phyloP scores from a whole-genome alignment of 768 basidiomycete genomes.

The Leccinum variicolor region DNA sequence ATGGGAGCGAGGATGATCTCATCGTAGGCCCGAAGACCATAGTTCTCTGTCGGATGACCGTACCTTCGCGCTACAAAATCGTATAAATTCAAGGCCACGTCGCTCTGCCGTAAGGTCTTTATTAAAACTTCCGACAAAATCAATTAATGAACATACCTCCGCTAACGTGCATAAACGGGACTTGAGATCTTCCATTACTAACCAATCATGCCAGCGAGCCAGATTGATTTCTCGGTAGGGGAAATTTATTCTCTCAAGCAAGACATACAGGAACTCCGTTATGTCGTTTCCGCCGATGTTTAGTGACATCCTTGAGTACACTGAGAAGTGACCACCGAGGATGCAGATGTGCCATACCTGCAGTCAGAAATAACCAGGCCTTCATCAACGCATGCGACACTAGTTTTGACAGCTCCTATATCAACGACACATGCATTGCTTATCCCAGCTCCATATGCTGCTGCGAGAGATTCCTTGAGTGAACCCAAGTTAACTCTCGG shows the following conservation, averaged over 20 bases:
- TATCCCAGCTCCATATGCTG: slow-evolving; percentile 93
- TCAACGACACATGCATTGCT: slow-evolving; percentile 95
- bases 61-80: slow-evolving; percentile 86
- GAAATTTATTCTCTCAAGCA: slow-evolving; percentile 78
- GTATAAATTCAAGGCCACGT: slow-evolving; percentile 86
- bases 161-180: slow-evolving; percentile 77
- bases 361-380: slow-evolving; percentile 86
- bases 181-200: slow-evolving; percentile 89
- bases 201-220: slow-evolving; percentile 79
- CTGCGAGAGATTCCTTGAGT: slow-evolving; percentile 81
- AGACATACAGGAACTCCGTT: slow-evolving; percentile 79
- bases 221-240: slow-evolving; percentile 87
- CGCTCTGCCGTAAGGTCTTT: slow-evolving; percentile 48
- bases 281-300: slow-evolving; percentile 95
- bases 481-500: background rate
- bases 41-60: slow-evolving; percentile 76
- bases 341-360: slow-evolving; percentile 48
- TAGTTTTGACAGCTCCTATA: slow-evolving; percentile 82
- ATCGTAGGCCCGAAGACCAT: slow-evolving; percentile 87
- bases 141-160: slow-evolving; percentile 56
- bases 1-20: slow-evolving; percentile 94
- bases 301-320: slow-evolving; percentile 58
- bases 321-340: slow-evolving; percentile 2
- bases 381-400: slow-evolving; percentile 92
- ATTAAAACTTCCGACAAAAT: slow-evolving; percentile 3